Base-by-base conservation (phyloP, 768 basidiomycete genomes). In the Pleurotus salmoneostramineus region DNA sequence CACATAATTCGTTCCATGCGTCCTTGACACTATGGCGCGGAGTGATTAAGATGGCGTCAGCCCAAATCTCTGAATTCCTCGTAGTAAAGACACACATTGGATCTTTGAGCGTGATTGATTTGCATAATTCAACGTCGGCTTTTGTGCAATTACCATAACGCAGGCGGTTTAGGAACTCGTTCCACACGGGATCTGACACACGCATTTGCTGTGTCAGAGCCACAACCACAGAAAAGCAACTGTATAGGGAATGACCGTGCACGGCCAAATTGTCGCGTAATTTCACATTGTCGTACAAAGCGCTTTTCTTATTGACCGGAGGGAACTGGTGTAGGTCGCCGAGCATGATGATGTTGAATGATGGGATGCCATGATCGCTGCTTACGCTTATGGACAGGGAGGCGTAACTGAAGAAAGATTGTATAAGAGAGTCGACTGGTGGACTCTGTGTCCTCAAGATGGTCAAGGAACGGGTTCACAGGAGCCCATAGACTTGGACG, bases 281-380 rank as follows among this genome's bases (percentile, higher is more conserved):
- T 4, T 17, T 14, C 4, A 14, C 33, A 3, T 10, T 14, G n/a
- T 32, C 11, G 50, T 60, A 72, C 5, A 74, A 64, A 7, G 70
- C 50, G 7, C 5, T 69, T 56, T 69, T 33, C 61, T 60, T 52
- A 21, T 57, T 14, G 67, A 64, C 61, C 11, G 57, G 72, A 64
- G 56, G 50, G 60, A 74, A 73, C 60, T 75, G 72, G 50, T 74
- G 72, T 15, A 74, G 61, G 58, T 73, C 71, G 8, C 73, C 72
- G 43, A 58, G 64, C 0, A 74, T 48, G 17, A 74, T 70, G 8
- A 74, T 62, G 60, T 67, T 74, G 6, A 73, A 34, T 0, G n/a
- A n/a, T n/a, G n/a, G n/a, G n/a, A n/a, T n/a, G n/a, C n/a, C n/a
- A n/a, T n/a, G n/a, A n/a, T n/a, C n/a, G n/a, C n/a, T n/a, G n/a